Percentiles rank a stretch among this genome's conserved stretches.
These are phyloP conservation scores for Gynochthodes officinalis DNA, from an alignment of 257 asterid genomes.

Conservation along the genomic window DNA sequence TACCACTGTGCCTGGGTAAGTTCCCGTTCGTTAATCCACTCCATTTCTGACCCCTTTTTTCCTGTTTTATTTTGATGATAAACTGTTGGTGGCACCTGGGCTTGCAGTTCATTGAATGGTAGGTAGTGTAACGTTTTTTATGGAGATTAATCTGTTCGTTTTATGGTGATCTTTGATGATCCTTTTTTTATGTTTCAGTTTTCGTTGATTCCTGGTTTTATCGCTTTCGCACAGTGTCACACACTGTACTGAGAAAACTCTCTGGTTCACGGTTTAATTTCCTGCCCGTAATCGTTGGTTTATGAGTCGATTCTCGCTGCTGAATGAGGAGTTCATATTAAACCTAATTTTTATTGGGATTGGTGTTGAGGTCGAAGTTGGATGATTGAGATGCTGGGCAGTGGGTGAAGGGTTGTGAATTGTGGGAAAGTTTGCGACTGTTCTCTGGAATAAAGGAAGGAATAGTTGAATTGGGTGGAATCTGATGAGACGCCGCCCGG, in stretches of 20 bases:
- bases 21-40: background rate
- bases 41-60: background rate
- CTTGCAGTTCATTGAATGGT: background rate
- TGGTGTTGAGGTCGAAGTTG: background rate
- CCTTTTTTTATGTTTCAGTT: background rate
- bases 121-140: background rate
- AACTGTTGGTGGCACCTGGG: background rate
- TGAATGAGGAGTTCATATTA: background rate
- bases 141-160: background rate
- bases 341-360: background rate
- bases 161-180: background rate
- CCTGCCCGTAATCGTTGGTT: background rate
- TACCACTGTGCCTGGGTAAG: constrained; percentile 5
- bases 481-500: constrained; percentile 63
- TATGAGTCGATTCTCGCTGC: constrained; percentile 13
- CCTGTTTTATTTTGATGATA: background rate
- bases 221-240: background rate
- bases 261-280: constrained; percentile 1
- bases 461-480: no score
- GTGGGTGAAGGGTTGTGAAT: background rate
- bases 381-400: background rate
- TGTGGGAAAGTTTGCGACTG: background rate
- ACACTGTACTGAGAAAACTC: background rate
- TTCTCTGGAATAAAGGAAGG: no score
- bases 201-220: background rate